Conservation (phyloP, 768 basidiomycete species). For the Lactarius vividus region DNA sequence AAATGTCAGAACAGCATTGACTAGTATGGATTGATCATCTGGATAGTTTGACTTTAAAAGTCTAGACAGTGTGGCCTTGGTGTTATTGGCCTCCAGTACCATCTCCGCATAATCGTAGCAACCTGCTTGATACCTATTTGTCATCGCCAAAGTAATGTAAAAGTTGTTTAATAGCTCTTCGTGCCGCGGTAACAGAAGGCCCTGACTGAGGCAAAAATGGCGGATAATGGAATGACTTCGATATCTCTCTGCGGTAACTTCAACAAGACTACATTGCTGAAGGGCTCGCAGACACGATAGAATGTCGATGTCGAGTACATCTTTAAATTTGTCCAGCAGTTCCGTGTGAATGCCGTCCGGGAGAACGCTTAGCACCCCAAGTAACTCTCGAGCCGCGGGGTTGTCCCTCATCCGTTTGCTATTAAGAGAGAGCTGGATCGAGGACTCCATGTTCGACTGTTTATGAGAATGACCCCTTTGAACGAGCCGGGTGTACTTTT, state of each 20-base stretch:
- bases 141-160: slow-evolving; percentile 2
- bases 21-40: neutral
- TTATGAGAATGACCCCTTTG: neutral
- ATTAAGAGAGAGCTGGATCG: slow-evolving; percentile 12
- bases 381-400: slow-evolving; percentile 4
- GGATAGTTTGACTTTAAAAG: neutral
- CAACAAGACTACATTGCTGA: neutral
- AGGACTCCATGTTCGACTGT: slow-evolving; percentile 4
- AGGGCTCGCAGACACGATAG: neutral
- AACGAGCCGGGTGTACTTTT: neutral
- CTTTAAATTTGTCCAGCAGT: neutral
- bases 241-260: neutral
- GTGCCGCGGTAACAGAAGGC: neutral
- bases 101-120: slow-evolving; percentile 1
- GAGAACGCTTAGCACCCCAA: slow-evolving; percentile 6
- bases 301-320: neutral
- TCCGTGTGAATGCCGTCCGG: slow-evolving; percentile 11
- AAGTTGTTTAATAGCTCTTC: neutral
- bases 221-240: slow-evolving; percentile 9
- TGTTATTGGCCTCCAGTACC: slow-evolving; percentile 4
- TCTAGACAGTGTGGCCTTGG: neutral
- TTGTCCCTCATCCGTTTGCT: slow-evolving; percentile 1
- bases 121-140: neutral
- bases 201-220: neutral
- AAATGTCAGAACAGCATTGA: neutral